phyloP scores from a whole-genome alignment of 495 filamentous ascomycete species.

The Xylaria bambusicola region DNA sequence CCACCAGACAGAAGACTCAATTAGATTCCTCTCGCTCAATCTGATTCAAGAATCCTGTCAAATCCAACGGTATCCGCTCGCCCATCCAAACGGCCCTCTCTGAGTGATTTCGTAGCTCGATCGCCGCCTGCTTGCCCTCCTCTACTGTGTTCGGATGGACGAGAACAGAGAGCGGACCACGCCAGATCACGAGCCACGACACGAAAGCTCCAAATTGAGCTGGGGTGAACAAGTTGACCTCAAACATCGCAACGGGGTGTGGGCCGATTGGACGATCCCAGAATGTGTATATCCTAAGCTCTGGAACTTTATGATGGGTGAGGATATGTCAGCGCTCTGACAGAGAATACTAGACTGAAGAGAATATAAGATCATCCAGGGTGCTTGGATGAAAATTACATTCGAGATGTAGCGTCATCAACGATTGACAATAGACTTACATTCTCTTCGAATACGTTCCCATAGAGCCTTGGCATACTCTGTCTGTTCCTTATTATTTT shows the following conservation, averaged over 20 bases:
- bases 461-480: constrained; percentile 70
- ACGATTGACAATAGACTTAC: constrained; percentile 46
- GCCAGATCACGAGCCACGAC: constrained; percentile 79
- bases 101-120: constrained; percentile 66
- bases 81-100: constrained; percentile 87
- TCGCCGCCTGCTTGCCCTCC: constrained; percentile 32
- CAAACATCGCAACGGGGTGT: constrained; percentile 86
- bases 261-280: constrained; percentile 80
- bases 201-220: constrained; percentile 87
- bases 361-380: no score
- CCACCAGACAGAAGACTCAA: no score
- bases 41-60: constrained; percentile 3
- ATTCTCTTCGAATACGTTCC: constrained; percentile 79
- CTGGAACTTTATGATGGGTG: constrained; percentile 61
- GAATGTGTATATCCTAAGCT: constrained; percentile 78
- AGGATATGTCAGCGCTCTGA: neutral
- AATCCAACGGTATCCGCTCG: constrained; percentile 66
- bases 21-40: neutral
- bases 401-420: neutral
- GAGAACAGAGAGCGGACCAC: constrained; percentile 77
- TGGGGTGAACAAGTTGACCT: constrained; percentile 85
- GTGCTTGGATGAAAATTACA: no score
- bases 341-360: no score
- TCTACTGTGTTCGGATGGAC: constrained; percentile 78
- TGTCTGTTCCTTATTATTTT: constrained; percentile 62